Conservation (phyloP, 2,329 filamentous ascomycete genomes). For the Metarhizium robertsii region DNA sequence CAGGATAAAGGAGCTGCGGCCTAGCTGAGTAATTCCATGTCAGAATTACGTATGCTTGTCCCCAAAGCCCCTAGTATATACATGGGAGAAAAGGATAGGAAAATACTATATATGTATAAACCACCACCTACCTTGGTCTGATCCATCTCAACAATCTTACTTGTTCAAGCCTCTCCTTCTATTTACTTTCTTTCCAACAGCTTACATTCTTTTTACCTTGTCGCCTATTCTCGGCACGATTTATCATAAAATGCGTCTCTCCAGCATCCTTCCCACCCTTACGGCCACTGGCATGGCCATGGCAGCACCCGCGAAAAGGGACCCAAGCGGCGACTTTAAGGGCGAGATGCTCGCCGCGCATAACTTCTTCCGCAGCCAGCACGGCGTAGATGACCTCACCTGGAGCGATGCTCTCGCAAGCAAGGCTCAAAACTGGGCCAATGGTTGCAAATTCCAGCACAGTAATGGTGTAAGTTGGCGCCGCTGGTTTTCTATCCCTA, state of each 20-base stretch:
- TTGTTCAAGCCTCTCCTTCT: no score
- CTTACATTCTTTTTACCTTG: no score
- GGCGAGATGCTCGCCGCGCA: constrained; percentile 49
- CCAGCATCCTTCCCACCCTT: neutral
- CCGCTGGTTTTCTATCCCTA: neutral
- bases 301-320: neutral
- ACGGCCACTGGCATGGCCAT: neutral
- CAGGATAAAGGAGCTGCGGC: no score
- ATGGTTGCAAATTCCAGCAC: constrained; percentile 46
- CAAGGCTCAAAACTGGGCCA: constrained; percentile 52
- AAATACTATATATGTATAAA: no score
- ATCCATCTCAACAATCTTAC: no score
- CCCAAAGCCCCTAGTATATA: no score
- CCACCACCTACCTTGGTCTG: no score
- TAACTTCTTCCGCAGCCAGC: constrained; percentile 73
- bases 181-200: no score
- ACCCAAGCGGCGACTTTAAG: constrained; percentile 1
- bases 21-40: no score
- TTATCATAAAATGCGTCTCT: neutral
- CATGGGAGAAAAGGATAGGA: no score
- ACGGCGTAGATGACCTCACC: constrained; percentile 53
- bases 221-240: no score
- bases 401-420: constrained; percentile 54
- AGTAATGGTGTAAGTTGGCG: constrained; percentile 6
- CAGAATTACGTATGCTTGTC: no score